A percentile compares a stretch with the other conserved stretches of the same genome.
phyloP scores from a whole-genome alignment of 768 basidiomycete genomes.

The Mycena rosella region DNA sequence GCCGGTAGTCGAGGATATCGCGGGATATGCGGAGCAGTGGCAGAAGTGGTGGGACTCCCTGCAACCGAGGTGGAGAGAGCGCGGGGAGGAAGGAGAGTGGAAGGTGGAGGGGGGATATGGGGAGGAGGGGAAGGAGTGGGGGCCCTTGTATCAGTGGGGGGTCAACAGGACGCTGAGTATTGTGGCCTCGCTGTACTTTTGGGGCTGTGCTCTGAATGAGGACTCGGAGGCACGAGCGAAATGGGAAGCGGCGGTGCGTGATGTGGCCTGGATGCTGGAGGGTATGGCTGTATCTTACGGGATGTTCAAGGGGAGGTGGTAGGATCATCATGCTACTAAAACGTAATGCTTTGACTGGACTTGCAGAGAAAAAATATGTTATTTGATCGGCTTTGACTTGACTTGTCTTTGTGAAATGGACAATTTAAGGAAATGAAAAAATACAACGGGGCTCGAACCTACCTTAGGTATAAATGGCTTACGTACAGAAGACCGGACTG shows the following conservation, averaged over 20 bases:
- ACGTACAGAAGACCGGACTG: too few relatives aligned
- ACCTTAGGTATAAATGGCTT: too few relatives aligned
- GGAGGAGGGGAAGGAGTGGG: slow-evolving; percentile 9
- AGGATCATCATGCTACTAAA: too few relatives aligned
- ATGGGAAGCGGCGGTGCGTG: not conserved
- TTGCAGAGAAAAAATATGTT: too few relatives aligned
- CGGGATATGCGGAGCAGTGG: not conserved
- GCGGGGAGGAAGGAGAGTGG: not conserved
- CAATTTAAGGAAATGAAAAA: too few relatives aligned
- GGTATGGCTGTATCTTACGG: not conserved
- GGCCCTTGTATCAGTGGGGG: slow-evolving; percentile 18
- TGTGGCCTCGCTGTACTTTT: slow-evolving; percentile 1
- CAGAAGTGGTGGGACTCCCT: not conserved
- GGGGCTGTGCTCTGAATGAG: not conserved
- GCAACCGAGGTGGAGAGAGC: slow-evolving; percentile 3
- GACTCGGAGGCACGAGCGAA: not conserved
- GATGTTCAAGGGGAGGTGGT: not conserved
- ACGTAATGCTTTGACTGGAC: too few relatives aligned
- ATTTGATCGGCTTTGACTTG: too few relatives aligned
- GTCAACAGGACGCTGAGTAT: slow-evolving; percentile 10
- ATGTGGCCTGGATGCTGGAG: not conserved
- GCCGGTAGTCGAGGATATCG: not conserved
- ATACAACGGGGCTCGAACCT: too few relatives aligned
- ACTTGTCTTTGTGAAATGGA: too few relatives aligned
- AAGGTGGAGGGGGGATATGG: not conserved